Base-by-base conservation (phyloP, 305 asterid species). In the Solanum aculeatissimum region DNA sequence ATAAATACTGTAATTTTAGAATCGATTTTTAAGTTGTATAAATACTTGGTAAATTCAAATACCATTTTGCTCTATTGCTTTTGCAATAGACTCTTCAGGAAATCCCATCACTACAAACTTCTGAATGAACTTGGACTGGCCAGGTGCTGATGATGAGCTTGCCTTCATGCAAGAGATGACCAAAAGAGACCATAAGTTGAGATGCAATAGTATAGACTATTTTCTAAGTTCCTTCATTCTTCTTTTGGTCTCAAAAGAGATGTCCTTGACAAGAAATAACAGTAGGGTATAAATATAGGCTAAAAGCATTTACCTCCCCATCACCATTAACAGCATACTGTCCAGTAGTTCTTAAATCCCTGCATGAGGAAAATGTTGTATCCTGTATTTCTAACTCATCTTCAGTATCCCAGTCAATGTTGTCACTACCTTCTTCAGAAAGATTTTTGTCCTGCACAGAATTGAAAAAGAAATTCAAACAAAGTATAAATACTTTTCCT, bases 21-120 rank as follows among this genome's bases (percentile, higher is more conserved):
- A 81, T 80, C 63, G 4, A 83, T 57, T 19, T 81, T 55, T 12
- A 58, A 87, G 49, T 62, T 55, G 51, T 80, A 81, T 65, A 82
- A 85, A 54, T 63, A 35, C 80, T 21, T 9, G 4, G 75, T 42
- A 19, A 68, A 69, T 69, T 49, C 40, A 62, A 10, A 53, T 92
- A 97, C 98, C 99, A 87, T 89, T 93, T 93, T 97, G 98, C 60
- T 91, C 93, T 35, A 97, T 91, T 83, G 97, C 99, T 85, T 91
- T 93, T 54, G 84, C 84, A 32, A 95, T 97, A 90, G 95, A 70
- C 81, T 90, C 91, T 68, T 91, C 94, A 2, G 98, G 19, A 89
- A 95, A 95, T 27, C 98, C 98, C 99, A 97, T 97, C 38, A 89
- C 92, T 53, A 95, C 88, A 80, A 95, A 94, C 84, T 87, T 88